These are phyloP conservation scores for Cercophora sp. DNA, from an alignment of 495 filamentous ascomycete genomes.

Conservation along the genomic window DNA sequence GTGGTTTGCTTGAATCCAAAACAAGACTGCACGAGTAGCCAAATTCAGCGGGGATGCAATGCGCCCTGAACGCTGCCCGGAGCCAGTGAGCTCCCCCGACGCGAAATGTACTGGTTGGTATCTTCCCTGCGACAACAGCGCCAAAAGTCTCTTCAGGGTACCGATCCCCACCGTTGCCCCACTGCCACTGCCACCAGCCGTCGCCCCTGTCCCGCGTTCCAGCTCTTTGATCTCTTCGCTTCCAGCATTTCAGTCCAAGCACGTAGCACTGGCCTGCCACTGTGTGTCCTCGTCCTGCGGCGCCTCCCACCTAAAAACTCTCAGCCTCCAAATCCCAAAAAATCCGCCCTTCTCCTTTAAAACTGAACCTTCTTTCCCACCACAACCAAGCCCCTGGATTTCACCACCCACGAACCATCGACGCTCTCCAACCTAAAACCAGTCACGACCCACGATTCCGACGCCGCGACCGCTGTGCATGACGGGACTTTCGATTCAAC, in stretches of 20 bases:
- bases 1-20: neutral
- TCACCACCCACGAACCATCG: neutral
- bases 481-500: slow-evolving; percentile 8
- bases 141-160: neutral
- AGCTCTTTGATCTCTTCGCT: slow-evolving; percentile 5
- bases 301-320: slow-evolving; percentile 16
- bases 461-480: slow-evolving; percentile 7
- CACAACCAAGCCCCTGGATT: neutral
- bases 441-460: neutral
- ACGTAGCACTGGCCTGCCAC: slow-evolving; percentile 12
- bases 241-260: slow-evolving; percentile 3
- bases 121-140: neutral
- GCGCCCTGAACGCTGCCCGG: too few relatives aligned
- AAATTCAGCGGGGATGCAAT: too few relatives aligned
- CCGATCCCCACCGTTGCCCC: neutral
- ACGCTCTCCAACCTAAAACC: neutral
- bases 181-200: slow-evolving; percentile 1
- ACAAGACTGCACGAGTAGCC: neutral
- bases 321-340: slow-evolving; percentile 27
- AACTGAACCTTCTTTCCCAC: slow-evolving; percentile 10
- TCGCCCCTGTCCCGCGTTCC: neutral
- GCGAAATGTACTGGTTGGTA: neutral
- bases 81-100: too few relatives aligned
- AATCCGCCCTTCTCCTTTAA: slow-evolving; percentile 27
- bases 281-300: slow-evolving; percentile 4